Evolutionary conservation across 2,329 filamentous ascomycete species (phyloP).

Genomic region (Botrytis elliptica): DNA sequence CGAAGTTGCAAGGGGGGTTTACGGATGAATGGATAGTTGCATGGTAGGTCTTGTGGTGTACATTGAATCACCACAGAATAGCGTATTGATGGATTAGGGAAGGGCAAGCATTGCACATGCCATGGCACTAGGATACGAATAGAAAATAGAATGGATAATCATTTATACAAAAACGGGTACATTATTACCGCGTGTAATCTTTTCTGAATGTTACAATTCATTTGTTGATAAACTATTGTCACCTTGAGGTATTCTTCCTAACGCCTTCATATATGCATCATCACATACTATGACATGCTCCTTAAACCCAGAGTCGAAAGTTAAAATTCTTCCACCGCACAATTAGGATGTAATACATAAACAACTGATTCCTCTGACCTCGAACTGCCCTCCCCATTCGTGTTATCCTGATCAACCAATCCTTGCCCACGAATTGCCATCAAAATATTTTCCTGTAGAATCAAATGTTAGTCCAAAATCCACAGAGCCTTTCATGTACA

Average conservation of each 20-base stretch:
- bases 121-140: not conserved
- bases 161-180: not conserved
- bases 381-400: conserved; percentile 45
- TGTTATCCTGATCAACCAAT: conserved; percentile 46
- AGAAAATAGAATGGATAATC: not conserved
- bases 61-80: not conserved
- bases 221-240: not conserved
- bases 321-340: conserved; percentile 63
- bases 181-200: not conserved
- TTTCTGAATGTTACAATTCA: not conserved
- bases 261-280: conserved; percentile 16
- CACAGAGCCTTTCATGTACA: conserved; percentile 31
- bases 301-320: not conserved
- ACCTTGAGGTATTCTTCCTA: not conserved
- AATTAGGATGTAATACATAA: conserved; percentile 94
- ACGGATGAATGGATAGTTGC: not conserved
- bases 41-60: not conserved
- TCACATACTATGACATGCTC: not conserved
- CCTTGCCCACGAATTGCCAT: conserved; percentile 71
- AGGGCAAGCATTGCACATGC: not conserved
- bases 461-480: conserved; percentile 45
- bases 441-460: conserved; percentile 77
- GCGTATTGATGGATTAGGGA: not conserved
- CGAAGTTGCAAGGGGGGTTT: conserved; percentile 22
- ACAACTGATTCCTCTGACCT: conserved; percentile 54